These are phyloP conservation scores for Gossypioides kirkii DNA, from an alignment of 345 rosid species.

Conservation along the genomic window DNA sequence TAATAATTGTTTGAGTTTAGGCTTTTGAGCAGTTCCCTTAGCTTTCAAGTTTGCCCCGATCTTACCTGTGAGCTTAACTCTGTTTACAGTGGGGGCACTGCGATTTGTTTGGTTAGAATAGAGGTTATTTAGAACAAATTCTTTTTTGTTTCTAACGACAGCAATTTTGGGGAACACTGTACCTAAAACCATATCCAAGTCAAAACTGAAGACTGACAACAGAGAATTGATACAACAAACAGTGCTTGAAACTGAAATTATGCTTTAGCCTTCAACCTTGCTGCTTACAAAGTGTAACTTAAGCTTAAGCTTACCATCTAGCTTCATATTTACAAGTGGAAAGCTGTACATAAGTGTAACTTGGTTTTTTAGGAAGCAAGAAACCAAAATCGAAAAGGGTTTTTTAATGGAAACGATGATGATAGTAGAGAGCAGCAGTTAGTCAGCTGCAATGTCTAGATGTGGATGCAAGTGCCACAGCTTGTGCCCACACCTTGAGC, in stretches of 20 bases:
- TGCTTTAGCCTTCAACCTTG: no score
- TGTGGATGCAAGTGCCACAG: constrained; percentile 73
- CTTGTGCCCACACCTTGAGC: constrained; percentile 95
- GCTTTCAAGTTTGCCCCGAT: background rate
- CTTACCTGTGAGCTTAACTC: background rate
- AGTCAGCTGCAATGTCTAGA: constrained; percentile 31
- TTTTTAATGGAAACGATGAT: background rate
- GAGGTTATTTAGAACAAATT: background rate
- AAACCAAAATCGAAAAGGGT: background rate
- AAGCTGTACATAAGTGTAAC: constrained; percentile 1
- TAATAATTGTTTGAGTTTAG: background rate
- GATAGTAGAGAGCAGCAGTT: background rate
- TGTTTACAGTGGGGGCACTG: background rate
- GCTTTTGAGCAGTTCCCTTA: background rate
- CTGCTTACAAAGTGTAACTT: background rate
- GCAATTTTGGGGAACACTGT: background rate
- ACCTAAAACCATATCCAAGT: background rate
- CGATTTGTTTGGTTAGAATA: background rate
- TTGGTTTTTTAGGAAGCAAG: background rate
- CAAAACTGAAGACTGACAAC: background rate
- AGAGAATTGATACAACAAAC: background rate
- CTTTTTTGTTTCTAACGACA: background rate
- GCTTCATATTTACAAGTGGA: constrained; percentile 24
- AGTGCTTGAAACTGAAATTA: background rate
- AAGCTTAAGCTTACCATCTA: constrained; percentile 2